Percentiles rank a stretch among this genome's conserved stretches.
Evolutionary conservation across 108 stramenopile species (phyloP).

Genomic region (Pseudonitzschia multistriata): DNA sequence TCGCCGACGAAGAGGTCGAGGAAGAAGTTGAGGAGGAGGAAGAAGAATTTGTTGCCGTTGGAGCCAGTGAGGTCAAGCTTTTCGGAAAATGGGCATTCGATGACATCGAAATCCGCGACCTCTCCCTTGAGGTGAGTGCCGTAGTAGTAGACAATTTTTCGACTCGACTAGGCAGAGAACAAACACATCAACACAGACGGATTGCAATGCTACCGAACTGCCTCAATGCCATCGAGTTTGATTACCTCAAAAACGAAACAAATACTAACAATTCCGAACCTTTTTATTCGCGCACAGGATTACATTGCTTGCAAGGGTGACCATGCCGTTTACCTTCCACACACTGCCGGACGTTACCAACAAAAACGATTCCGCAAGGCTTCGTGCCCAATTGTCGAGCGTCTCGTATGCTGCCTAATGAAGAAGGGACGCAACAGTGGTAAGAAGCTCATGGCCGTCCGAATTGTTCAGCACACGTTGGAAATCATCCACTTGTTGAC

Average conservation of each 20-base stretch:
- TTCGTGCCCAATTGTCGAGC: constrained; percentile 98
- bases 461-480: constrained; percentile 98
- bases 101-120: constrained; percentile 98
- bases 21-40: constrained; percentile 68
- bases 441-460: constrained; percentile 98
- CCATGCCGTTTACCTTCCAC: constrained; percentile 97
- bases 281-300: too few relatives aligned
- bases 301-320: constrained; percentile 97
- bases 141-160: background rate
- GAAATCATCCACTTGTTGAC: constrained; percentile 99
- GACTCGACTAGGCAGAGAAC: too few relatives aligned
- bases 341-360: constrained; percentile 99
- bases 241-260: too few relatives aligned
- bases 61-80: constrained; percentile 91
- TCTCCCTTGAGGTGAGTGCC: constrained; percentile 86
- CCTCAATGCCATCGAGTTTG: too few relatives aligned
- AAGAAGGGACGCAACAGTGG: constrained; percentile 97
- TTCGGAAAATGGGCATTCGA: constrained; percentile 98
- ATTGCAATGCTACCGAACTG: too few relatives aligned
- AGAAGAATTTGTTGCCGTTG: constrained; percentile 64
- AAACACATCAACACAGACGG: too few relatives aligned
- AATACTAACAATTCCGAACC: too few relatives aligned
- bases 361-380: constrained; percentile 99
- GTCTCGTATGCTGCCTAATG: constrained; percentile 98
- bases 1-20: constrained; percentile 30